phyloP scores from a whole-genome alignment of 176 grass and related monocot genomes.

The Carex myosuroides region DNA sequence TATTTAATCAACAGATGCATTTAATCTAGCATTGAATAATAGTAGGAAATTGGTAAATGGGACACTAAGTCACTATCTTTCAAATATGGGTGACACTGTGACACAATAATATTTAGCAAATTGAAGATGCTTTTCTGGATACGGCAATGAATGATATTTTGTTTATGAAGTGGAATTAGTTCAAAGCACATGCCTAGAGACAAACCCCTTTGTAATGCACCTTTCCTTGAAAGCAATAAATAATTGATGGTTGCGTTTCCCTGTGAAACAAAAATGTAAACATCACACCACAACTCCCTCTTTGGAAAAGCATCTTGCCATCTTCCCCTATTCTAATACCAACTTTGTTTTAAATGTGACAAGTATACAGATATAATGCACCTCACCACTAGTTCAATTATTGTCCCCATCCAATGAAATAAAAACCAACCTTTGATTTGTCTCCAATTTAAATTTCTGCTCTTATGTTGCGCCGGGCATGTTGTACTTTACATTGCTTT shows the following conservation, averaged over 20 bases:
- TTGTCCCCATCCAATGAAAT: constrained; percentile 2
- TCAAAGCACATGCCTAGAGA: constrained; percentile 18
- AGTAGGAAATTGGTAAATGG: not conserved
- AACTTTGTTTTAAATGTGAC: constrained; percentile 12
- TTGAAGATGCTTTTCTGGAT: constrained; percentile 11
- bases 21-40: not conserved
- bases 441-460: not conserved
- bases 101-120: constrained; percentile 6
- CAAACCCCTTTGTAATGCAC: not conserved
- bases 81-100: not conserved
- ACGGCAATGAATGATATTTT: constrained; percentile 19
- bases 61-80: constrained; percentile 10
- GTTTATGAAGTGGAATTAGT: not conserved
- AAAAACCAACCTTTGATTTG: constrained; percentile 18
- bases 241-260: constrained; percentile 5
- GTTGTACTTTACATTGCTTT: not conserved
- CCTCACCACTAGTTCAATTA: constrained; percentile 1
- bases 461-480: not conserved
- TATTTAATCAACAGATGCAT: constrained; percentile 1
- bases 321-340: constrained; percentile 14
- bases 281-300: constrained; percentile 13
- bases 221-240: constrained; percentile 15
- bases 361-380: constrained; percentile 20
- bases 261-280: constrained; percentile 4
- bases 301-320: constrained; percentile 24